Base-by-base conservation (phyloP, 345 rosid genomes). In the Brassica cretica region DNA sequence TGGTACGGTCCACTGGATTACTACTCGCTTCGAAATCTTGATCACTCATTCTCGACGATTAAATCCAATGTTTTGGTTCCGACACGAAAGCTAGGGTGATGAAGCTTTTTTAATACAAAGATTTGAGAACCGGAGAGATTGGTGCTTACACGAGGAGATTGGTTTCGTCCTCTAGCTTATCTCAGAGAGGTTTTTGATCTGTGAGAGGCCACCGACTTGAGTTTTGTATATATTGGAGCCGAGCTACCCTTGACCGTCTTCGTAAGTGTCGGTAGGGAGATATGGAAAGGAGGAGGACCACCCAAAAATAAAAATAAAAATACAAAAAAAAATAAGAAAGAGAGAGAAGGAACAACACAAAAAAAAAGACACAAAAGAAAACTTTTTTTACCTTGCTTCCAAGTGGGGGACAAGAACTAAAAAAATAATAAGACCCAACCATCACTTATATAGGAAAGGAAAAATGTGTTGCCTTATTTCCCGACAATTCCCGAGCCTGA, bases 1-100 rank as follows among this genome's bases (percentile, higher is more conserved):
- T 88, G 71, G 86, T 60, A 24, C 12, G 85, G 84, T 95, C 99
- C 78, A 95, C 96, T 5, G 96, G 94, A 62, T 89, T 91, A 88
- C 89, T 86, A 89, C 88, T 88, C 35, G 91, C 97, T 85, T 91
- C 98, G 83, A 77, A 77, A 78, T 77, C 84, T 84, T 89, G 97
- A 29, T 89, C 99, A 66, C 96, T 88, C 99, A 95, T 95, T 60
- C 16, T 61, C 32, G 0, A 24, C 32, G 64, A 58, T 58, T 27
- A 37, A 37, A 37, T 37, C 2, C 64, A 24, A 60, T 60, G 64
- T 60, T 24, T 60, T 0, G 32, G 1, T 64, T 53, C 9, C 7
- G 30, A 37, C 2, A 24, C 37, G 46, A 61, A 68, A 21, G 9
- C 30, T 58, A 58, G 63, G 63, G 11, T 58, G 62, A 65, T 39